Percentiles rank a stretch among this genome's conserved stretches.
phyloP scores from a whole-genome alignment of 805 yeast genomes.

The Candida broadrunensis region DNA sequence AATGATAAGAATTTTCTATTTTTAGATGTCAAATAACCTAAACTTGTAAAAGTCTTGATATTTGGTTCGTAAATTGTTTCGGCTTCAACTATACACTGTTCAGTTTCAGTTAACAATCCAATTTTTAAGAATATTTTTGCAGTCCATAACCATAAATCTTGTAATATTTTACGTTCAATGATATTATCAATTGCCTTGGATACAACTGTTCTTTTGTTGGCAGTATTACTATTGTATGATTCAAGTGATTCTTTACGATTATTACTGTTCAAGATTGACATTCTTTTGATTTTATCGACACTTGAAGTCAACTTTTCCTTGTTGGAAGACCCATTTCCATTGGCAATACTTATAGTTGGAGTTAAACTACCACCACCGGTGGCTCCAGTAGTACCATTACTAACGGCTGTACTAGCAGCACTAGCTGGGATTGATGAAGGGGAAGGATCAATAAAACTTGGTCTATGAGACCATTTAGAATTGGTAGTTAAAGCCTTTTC shows the following conservation, averaged over 20 bases:
- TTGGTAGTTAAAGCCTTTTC: background rate
- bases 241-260: background rate
- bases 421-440: background rate
- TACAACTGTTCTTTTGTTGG: background rate
- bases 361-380: background rate
- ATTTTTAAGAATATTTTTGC: slow-evolving; percentile 60
- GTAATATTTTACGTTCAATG: slow-evolving; percentile 42
- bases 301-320: background rate
- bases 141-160: slow-evolving; percentile 73
- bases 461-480: slow-evolving; percentile 37
- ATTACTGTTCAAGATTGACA: background rate
- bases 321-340: background rate
- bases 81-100: slow-evolving; percentile 72
- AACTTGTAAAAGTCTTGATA: slow-evolving; percentile 46
- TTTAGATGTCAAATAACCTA: slow-evolving; percentile 45
- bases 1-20: slow-evolving; percentile 48
- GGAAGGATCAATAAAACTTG: slow-evolving; percentile 37
- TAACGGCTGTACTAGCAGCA: background rate
- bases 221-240: background rate
- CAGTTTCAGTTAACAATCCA: slow-evolving; percentile 57
- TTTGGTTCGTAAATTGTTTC: slow-evolving; percentile 46
- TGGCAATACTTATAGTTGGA: background rate
- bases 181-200: slow-evolving; percentile 1
- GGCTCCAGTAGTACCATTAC: background rate
- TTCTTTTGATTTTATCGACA: background rate